phyloP scores from a whole-genome alignment of 1,284 basidiomycete genomes.

The Tylopilus sp. region DNA sequence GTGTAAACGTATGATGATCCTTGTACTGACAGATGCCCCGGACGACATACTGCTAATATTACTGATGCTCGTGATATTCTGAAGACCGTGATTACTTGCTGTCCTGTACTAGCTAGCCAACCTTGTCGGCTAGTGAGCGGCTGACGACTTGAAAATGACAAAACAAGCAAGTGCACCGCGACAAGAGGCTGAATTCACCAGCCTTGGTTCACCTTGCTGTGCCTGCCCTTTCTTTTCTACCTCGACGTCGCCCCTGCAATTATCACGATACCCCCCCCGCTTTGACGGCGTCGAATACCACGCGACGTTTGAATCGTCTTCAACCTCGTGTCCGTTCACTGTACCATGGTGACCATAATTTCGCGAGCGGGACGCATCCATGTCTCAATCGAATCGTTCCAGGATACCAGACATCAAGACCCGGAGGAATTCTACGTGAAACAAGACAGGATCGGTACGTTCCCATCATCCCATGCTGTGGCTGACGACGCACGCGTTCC shows the following conservation, averaged over 20 bases:
- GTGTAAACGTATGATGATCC: background rate
- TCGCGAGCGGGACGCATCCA: background rate
- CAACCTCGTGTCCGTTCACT: background rate
- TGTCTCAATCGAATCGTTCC: slow-evolving; percentile 11
- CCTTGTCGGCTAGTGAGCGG: slow-evolving; percentile 15
- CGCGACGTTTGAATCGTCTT: slow-evolving; percentile 8
- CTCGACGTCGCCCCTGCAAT: slow-evolving; percentile 8
- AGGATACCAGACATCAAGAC: slow-evolving; percentile 75
- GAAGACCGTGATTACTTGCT: too few relatives aligned
- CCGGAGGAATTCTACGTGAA: slow-evolving; percentile 95
- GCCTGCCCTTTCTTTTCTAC: slow-evolving; percentile 5
- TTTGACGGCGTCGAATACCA: slow-evolving; percentile 10
- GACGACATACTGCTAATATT: slow-evolving; percentile 13
- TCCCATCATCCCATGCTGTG: slow-evolving; percentile 19
- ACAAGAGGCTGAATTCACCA: slow-evolving; percentile 7
- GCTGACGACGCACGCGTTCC: slow-evolving; percentile 12
- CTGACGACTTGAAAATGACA: slow-evolving; percentile 33
- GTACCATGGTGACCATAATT: slow-evolving; percentile 21
- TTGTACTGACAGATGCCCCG: background rate
- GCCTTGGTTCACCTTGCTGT: slow-evolving; percentile 4
- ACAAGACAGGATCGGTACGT: slow-evolving; percentile 90
- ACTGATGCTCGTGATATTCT: background rate
- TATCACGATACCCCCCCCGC: slow-evolving; percentile 3
- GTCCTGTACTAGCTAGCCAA: background rate
- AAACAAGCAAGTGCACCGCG: slow-evolving; percentile 26